Evolutionary conservation across 495 filamentous ascomycete species (phyloP).

Genomic region (Lepraria neglecta): DNA sequence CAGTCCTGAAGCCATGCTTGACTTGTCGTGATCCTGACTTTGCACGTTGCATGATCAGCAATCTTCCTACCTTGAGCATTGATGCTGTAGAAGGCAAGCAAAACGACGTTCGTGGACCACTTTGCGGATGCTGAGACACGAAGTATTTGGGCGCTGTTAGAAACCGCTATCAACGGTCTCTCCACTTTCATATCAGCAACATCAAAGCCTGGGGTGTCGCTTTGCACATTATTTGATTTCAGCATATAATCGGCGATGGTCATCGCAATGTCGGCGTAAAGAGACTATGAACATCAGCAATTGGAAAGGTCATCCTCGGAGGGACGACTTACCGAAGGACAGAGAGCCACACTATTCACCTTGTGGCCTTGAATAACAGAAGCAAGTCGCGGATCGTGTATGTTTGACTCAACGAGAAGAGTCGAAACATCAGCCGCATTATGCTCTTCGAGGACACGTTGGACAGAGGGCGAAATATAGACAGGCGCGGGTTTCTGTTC

Average conservation of each 20-base stretch:
- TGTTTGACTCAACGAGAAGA: conserved; percentile 61
- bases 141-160: conserved; percentile 45
- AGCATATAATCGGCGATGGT: conserved; percentile 65
- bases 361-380: conserved; percentile 62
- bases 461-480: conserved; percentile 32
- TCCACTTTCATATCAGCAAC: conserved; percentile 59
- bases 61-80: conserved; percentile 43
- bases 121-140: conserved; percentile 36
- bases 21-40: conserved; percentile 35
- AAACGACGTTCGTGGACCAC: conserved; percentile 31
- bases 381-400: conserved; percentile 53
- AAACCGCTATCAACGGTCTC: conserved; percentile 63
- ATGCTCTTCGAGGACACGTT: conserved; percentile 50
- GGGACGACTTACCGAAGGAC: conserved; percentile 42
- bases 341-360: conserved; percentile 58
- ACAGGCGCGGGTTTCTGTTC: conserved; percentile 32
- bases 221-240: conserved; percentile 49
- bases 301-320: neutral
- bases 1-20: conserved; percentile 36
- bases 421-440: conserved; percentile 48
- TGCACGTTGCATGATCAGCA: conserved; percentile 46
- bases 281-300: conserved; percentile 35
- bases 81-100: conserved; percentile 40
- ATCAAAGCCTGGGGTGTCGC: conserved; percentile 50
- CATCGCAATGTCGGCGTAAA: conserved; percentile 74